Conservation (phyloP, 768 basidiomycete genomes). For the Lanmaoa pseudosensibilis region DNA sequence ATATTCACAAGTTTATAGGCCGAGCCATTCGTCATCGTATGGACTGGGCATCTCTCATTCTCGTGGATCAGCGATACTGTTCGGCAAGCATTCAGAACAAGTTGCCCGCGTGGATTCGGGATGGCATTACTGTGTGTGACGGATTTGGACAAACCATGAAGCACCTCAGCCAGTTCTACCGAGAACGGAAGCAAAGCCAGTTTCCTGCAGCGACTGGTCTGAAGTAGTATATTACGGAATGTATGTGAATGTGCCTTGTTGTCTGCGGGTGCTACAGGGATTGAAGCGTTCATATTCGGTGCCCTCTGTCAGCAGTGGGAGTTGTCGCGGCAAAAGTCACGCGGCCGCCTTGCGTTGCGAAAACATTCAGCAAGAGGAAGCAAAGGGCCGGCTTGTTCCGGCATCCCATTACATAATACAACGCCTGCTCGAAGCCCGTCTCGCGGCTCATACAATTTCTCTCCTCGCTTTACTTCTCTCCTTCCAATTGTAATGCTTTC, state of each 20-base stretch:
- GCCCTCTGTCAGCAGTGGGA: slow-evolving; percentile 1
- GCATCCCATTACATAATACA: slow-evolving; percentile 12
- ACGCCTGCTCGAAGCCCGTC: neutral
- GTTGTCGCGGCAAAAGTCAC: neutral
- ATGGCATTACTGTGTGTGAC: slow-evolving; percentile 54
- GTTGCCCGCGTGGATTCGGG: slow-evolving; percentile 89
- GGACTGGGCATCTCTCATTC: slow-evolving; percentile 90
- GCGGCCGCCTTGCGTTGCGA: slow-evolving; percentile 3
- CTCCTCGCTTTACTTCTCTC: neutral
- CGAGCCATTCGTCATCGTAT: slow-evolving; percentile 88
- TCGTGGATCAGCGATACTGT: slow-evolving; percentile 83
- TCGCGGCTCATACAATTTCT: neutral
- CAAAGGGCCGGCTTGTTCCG: slow-evolving; percentile 19
- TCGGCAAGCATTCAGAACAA: slow-evolving; percentile 68
- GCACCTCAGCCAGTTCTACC: slow-evolving; percentile 68
- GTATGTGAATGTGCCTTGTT: neutral
- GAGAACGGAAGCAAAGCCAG: slow-evolving; percentile 44
- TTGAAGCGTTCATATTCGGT: slow-evolving; percentile 2
- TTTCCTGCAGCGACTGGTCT: neutral
- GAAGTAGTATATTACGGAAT: slow-evolving; percentile 4
- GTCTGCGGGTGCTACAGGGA: slow-evolving; percentile 1
- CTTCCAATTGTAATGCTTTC: slow-evolving; percentile 33
- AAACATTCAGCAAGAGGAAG: neutral
- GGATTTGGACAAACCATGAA: slow-evolving; percentile 73
- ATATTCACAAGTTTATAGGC: slow-evolving; percentile 45